phyloP scores from a whole-genome alignment of 2,329 filamentous ascomycete species.

The Calonectria pseudoturangicola region DNA sequence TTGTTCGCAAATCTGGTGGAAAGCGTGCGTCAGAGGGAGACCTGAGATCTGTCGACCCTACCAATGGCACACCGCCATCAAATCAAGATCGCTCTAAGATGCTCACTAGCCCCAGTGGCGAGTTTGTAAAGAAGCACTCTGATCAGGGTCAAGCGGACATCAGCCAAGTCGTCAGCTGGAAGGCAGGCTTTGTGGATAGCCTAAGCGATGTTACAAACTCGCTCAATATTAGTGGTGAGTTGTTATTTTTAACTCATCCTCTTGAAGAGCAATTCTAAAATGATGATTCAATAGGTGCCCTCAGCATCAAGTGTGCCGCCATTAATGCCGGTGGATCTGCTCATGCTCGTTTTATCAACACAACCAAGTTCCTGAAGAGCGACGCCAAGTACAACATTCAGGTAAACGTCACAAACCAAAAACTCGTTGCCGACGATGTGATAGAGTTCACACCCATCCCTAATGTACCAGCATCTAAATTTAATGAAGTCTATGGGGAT shows the following conservation, averaged over 20 bases:
- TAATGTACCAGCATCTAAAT: constrained; percentile 29
- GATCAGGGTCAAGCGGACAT: constrained; percentile 34
- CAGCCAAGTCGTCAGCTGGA: constrained; percentile 40
- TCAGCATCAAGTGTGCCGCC: constrained; percentile 24
- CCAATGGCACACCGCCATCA: not conserved
- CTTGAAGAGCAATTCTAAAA: not conserved
- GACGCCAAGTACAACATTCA: constrained; percentile 32
- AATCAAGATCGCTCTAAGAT: constrained; percentile 8
- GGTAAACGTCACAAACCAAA: constrained; percentile 32
- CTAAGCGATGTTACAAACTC: constrained; percentile 32
- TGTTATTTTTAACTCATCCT: not conserved
- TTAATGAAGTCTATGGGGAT: constrained; percentile 44
- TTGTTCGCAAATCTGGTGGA: constrained; percentile 21
- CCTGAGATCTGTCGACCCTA: constrained; percentile 1
- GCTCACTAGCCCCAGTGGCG: not conserved
- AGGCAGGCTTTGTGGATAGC: constrained; percentile 32
- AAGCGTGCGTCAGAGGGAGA: constrained; percentile 18
- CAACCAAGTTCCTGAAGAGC: constrained; percentile 23
- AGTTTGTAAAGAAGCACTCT: constrained; percentile 12
- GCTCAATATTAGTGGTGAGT: constrained; percentile 32
- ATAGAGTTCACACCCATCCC: constrained; percentile 39
- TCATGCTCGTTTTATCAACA: constrained; percentile 27
- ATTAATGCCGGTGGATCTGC: constrained; percentile 21
- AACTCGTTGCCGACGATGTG: constrained; percentile 30
- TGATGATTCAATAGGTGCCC: constrained; percentile 11